Conservation (phyloP, 306 rosid genomes). For the Prunus mira region DNA sequence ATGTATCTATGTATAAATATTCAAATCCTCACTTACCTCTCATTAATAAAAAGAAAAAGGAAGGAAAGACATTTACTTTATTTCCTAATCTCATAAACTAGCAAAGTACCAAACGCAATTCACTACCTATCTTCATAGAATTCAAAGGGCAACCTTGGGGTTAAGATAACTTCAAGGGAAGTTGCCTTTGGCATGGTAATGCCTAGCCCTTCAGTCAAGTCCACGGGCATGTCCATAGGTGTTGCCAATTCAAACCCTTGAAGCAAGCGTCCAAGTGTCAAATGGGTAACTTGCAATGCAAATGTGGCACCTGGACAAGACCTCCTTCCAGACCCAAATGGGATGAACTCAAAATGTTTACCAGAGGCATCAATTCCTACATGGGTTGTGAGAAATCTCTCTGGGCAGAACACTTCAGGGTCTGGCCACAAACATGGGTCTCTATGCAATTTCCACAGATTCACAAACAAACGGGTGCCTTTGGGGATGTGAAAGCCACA, state of each 20-base stretch:
- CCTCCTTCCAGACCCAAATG: slow-evolving; percentile 56
- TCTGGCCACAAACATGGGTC: slow-evolving; percentile 46
- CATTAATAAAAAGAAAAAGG: too few species aligned
- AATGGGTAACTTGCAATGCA: slow-evolving; percentile 35
- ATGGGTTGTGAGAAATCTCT: slow-evolving; percentile 37
- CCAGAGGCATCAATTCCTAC: slow-evolving; percentile 33
- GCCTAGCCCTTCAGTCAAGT: slow-evolving; percentile 55
- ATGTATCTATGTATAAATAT: too few species aligned
- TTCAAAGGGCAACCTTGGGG: slow-evolving; percentile 26
- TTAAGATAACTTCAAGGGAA: slow-evolving; percentile 29
- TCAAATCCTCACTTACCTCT: too few species aligned
- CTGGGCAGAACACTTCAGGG: slow-evolving; percentile 43
- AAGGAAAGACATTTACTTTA: too few species aligned
- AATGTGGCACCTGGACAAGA: slow-evolving; percentile 51
- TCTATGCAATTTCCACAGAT: slow-evolving; percentile 59
- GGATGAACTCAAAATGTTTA: slow-evolving; percentile 44
- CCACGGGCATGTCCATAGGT: slow-evolving; percentile 25
- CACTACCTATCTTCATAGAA: slow-evolving; percentile 3
- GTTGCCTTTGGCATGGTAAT: slow-evolving; percentile 47
- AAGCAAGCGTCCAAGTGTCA: slow-evolving; percentile 43
- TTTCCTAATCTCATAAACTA: neutral
- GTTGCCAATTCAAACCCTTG: slow-evolving; percentile 45
- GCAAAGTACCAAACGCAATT: neutral
- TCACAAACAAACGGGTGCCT: slow-evolving; percentile 50
- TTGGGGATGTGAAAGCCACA: slow-evolving; percentile 31